A percentile compares a stretch with the other conserved stretches of the same genome.
Evolutionary conservation across 2,329 filamentous ascomycete genomes (phyloP).

Genomic region (Coniella lustricola): DNA sequence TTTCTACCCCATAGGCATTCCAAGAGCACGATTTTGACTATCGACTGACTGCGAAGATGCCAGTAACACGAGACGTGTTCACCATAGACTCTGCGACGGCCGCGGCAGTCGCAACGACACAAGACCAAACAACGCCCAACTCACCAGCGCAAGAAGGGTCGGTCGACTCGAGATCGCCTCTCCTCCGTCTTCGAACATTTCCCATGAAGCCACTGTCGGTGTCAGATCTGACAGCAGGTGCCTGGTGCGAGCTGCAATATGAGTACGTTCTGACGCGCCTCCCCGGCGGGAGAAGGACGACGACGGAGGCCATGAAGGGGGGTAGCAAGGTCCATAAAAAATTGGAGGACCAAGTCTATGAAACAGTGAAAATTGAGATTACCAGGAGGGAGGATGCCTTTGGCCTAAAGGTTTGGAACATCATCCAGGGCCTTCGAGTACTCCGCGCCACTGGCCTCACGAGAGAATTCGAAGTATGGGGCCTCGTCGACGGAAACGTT

Average conservation of each 20-base stretch:
- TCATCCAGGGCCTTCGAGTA: slow-evolving; percentile 75
- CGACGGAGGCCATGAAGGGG: slow-evolving; percentile 75
- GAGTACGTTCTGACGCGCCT: slow-evolving; percentile 75
- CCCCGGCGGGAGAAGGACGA: slow-evolving; percentile 63
- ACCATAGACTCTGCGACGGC: slow-evolving; percentile 15
- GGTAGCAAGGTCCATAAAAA: slow-evolving; percentile 74
- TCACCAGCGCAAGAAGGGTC: slow-evolving; percentile 10
- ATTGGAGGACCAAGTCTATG: slow-evolving; percentile 81
- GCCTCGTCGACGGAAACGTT: slow-evolving; percentile 70
- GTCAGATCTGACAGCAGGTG: slow-evolving; percentile 77
- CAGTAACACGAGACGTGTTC: slow-evolving; percentile 48
- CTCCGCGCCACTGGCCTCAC: slow-evolving; percentile 65
- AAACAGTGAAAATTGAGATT: slow-evolving; percentile 64
- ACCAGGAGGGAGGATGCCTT: slow-evolving; percentile 73
- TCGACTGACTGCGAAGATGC: slow-evolving; percentile 60
- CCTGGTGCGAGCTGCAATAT: slow-evolving; percentile 96
- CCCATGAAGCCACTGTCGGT: slow-evolving; percentile 78
- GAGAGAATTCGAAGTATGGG: slow-evolving; percentile 79
- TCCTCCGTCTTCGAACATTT: slow-evolving; percentile 70
- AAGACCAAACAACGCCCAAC: too few relatives aligned
- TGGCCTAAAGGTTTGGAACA: slow-evolving; percentile 81
- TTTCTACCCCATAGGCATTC: background rate
- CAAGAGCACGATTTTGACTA: slow-evolving; percentile 21
- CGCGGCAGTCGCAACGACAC: too few relatives aligned
- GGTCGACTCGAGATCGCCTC: slow-evolving; percentile 43